A percentile compares a stretch with the other conserved stretches of the same genome.
These are phyloP conservation scores for Diaporthe capsici DNA, from an alignment of 2,329 filamentous ascomycete genomes.

Conservation along the genomic window DNA sequence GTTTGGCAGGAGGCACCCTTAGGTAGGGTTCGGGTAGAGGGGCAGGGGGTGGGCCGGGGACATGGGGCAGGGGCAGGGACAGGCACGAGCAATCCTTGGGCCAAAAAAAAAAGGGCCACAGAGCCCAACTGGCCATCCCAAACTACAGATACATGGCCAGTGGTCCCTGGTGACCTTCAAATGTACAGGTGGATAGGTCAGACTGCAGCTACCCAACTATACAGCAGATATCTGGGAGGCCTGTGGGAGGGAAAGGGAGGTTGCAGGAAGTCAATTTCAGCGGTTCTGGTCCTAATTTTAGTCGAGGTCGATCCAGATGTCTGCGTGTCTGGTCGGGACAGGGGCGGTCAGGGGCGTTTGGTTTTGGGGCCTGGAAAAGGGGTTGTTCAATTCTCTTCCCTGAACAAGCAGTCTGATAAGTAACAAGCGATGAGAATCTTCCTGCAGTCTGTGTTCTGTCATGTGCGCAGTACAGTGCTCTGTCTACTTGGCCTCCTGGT, in stretches of 20 bases:
- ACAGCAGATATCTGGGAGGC: conserved; percentile 13
- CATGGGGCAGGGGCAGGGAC: neutral
- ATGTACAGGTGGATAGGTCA: neutral
- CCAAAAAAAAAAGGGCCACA: neutral
- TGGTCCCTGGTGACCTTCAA: neutral
- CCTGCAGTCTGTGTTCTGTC: neutral
- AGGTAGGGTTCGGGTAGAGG: conserved; percentile 20
- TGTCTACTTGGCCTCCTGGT: neutral
- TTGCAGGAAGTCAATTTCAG: conserved; percentile 26
- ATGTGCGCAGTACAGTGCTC: neutral
- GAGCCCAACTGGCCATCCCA: too few species aligned
- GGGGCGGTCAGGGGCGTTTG: conserved; percentile 17
- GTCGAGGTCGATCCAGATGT: conserved; percentile 33
- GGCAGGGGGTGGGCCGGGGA: neutral
- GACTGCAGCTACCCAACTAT: neutral
- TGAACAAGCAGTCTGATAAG: neutral
- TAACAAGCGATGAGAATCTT: too few species aligned
- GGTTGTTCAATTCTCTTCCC: neutral
- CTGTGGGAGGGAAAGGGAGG: conserved; percentile 11
- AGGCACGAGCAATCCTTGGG: conserved; percentile 16
- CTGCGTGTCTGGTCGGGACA: conserved; percentile 17
- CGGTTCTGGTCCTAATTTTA: conserved; percentile 30
- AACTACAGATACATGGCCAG: neutral
- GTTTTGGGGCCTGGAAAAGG: conserved; percentile 22
- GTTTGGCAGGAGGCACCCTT: neutral